A percentile compares a stretch with the other conserved stretches of the same genome.
Conservation (phyloP, 441 rosid species). For the Mallotus japonicus region DNA sequence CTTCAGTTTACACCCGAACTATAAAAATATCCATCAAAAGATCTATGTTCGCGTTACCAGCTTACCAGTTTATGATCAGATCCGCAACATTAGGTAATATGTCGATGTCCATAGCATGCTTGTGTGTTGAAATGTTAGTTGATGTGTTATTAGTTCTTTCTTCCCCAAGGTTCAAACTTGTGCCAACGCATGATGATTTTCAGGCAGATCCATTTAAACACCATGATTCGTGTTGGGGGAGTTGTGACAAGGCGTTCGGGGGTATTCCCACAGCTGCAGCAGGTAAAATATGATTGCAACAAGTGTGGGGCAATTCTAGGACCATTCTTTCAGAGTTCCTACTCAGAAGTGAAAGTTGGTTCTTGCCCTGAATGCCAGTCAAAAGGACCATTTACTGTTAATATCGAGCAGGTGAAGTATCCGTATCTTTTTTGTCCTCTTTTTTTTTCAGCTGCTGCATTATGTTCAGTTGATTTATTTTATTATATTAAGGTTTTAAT, state of each 20-base stretch:
- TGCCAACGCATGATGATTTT: conserved; percentile 19
- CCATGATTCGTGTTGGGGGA: conserved; percentile 98
- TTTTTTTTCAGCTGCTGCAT: conserved; percentile 4
- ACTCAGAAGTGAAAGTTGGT: conserved; percentile 97
- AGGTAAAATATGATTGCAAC: conserved; percentile 95
- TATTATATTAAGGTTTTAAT: not conserved
- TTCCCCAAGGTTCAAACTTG: conserved; percentile 6
- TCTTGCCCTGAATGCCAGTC: conserved; percentile 99
- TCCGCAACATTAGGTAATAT: conserved; percentile 78
- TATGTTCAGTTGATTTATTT: not conserved
- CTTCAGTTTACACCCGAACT: conserved; percentile 84
- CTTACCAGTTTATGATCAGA: conserved; percentile 94
- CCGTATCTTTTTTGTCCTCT: conserved; percentile 10
- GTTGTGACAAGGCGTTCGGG: conserved; percentile 98
- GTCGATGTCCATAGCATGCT: too few relatives aligned
- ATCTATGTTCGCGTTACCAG: conserved; percentile 84
- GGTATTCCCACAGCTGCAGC: conserved; percentile 96
- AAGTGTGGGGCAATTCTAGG: conserved; percentile 92
- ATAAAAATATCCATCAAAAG: conserved; percentile 78
- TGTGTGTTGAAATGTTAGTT: too few relatives aligned
- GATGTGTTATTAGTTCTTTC: not conserved
- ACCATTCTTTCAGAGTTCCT: conserved; percentile 94
- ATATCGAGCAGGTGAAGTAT: conserved; percentile 80
- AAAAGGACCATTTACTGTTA: conserved; percentile 93
- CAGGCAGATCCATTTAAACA: conserved; percentile 97